These are phyloP conservation scores for Astrothelium macrocarpum DNA, from an alignment of 495 filamentous ascomycete genomes.

Conservation along the genomic window DNA sequence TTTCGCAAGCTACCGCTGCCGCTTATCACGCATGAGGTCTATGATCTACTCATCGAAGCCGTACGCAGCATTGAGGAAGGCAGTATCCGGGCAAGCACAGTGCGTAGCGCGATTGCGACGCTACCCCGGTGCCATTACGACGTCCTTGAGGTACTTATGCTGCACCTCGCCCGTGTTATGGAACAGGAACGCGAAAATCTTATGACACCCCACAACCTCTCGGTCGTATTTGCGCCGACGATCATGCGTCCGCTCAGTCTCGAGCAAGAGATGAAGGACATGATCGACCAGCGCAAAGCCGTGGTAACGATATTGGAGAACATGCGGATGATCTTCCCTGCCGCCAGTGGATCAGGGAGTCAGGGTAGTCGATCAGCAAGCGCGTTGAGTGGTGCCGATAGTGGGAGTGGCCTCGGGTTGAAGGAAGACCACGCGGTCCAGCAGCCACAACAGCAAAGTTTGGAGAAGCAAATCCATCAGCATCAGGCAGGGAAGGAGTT, in stretches of 20 bases:
- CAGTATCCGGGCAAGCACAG: conserved; percentile 51
- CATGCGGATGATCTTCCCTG: conserved; percentile 23
- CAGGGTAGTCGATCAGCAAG: not conserved
- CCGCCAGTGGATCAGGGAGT: not conserved
- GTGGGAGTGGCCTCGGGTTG: not conserved
- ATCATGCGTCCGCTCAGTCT: conserved; percentile 85
- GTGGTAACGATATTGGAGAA: conserved; percentile 49
- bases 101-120: conserved; percentile 61
- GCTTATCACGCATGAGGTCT: conserved; percentile 84
- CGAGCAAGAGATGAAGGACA: conserved; percentile 91
- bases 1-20: conserved; percentile 90
- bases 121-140: conserved; percentile 76
- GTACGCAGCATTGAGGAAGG: conserved; percentile 48
- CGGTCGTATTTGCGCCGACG: conserved; percentile 96
- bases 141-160: conserved; percentile 85
- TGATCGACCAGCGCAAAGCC: conserved; percentile 80
- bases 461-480: not conserved
- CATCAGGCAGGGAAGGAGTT: conserved; percentile 1
- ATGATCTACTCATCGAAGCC: conserved; percentile 79
- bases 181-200: conserved; percentile 71
- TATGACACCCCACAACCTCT: conserved; percentile 91
- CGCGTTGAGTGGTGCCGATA: not conserved
- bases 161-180: conserved; percentile 87
- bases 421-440: not conserved
- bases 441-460: not conserved